Base-by-base conservation (phyloP, 306 rosid genomes). In the Glycine latifolia region DNA sequence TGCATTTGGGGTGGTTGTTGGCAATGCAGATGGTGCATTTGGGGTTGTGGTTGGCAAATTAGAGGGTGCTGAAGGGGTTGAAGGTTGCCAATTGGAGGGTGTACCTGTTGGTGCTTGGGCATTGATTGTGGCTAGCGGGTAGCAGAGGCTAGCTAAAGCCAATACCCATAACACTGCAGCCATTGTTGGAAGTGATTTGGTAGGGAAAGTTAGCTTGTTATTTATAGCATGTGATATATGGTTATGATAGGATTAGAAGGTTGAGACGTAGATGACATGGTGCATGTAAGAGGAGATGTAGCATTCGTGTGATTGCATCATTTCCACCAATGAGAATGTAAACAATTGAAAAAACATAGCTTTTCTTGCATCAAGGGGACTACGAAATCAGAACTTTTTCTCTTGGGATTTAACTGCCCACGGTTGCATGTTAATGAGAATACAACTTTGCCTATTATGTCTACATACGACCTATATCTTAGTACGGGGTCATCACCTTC, bases 231-330 rank as follows among this genome's bases (percentile, higher is more conserved):
- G 16, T 79, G 67, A 10, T 58, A 2, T 84, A 35, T 73, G 55
- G 53, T 44, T 72, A 6, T 67, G 67, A 37, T 17, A 67, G 52
- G 8, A 5, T 44, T 87, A 12, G 55, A 53, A 77, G 79, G 89
- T 76, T 77, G 85, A 83, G 81, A 76, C 48, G 79, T 69, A 69
- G 39, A 46, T 46, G 41, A 43, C 56, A 46, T 8, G 17, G 65
- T 53, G 72, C 77, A 83, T 61, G 76, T 54, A 83, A 86, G 85
- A 77, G 77, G 81, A 80, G 69, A 77, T 17, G 85, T 70, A 62
- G 70, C 79, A 46, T 76, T 92, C 92, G 53, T 54, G 26, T 47
- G 89, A 84, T 74, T 60, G 84, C 8, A 60, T 84, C 88, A 50
- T 86, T 69, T 47, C 87, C 46, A 41, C 83, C 20, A 39, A 81